A percentile compares a stretch with the other conserved stretches of the same genome.
Evolutionary conservation across 768 basidiomycete genomes (phyloP).

Genomic region (Trametes cinnabarina): DNA sequence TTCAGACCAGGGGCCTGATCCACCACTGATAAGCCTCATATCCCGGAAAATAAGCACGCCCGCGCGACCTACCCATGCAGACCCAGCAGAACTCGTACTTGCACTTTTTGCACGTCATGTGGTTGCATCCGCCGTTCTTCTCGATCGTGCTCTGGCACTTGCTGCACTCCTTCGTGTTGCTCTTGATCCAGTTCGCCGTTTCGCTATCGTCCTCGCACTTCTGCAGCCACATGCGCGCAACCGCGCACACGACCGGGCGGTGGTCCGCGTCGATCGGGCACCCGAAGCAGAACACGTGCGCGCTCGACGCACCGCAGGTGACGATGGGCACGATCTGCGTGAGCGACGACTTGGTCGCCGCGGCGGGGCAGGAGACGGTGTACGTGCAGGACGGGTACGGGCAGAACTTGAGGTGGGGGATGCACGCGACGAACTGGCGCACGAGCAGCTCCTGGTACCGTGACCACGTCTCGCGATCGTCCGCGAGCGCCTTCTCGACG

Average conservation of each 20-base stretch:
- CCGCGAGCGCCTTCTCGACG: constrained; percentile 53
- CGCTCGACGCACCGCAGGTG: constrained; percentile 65
- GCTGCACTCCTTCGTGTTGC: constrained; percentile 97
- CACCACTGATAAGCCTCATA: not conserved
- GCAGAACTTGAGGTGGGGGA: constrained; percentile 85
- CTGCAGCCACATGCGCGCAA: constrained; percentile 92
- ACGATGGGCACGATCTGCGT: constrained; percentile 86
- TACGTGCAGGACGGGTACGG: constrained; percentile 93
- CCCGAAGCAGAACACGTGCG: constrained; percentile 91
- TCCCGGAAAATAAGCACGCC: not conserved
- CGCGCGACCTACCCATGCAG: constrained; percentile 75
- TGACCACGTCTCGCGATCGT: constrained; percentile 51
- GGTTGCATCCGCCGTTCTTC: constrained; percentile 99
- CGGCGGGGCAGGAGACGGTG: constrained; percentile 88
- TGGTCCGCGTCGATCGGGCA: constrained; percentile 88
- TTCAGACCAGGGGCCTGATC: constrained; percentile 86
- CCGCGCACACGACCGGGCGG: constrained; percentile 83
- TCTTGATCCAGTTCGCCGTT: constrained; percentile 99
- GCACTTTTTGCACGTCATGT: constrained; percentile 99
- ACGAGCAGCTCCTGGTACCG: constrained; percentile 88
- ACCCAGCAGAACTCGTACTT: constrained; percentile 99
- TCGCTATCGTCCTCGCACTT: constrained; percentile 98
- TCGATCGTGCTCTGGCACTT: constrained; percentile 98
- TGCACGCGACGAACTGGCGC: constrained; percentile 86
- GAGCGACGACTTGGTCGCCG: constrained; percentile 70